A percentile compares a stretch with the other conserved stretches of the same genome.
Conservation (phyloP, 1,284 basidiomycete genomes). For the Pterula multifida region DNA sequence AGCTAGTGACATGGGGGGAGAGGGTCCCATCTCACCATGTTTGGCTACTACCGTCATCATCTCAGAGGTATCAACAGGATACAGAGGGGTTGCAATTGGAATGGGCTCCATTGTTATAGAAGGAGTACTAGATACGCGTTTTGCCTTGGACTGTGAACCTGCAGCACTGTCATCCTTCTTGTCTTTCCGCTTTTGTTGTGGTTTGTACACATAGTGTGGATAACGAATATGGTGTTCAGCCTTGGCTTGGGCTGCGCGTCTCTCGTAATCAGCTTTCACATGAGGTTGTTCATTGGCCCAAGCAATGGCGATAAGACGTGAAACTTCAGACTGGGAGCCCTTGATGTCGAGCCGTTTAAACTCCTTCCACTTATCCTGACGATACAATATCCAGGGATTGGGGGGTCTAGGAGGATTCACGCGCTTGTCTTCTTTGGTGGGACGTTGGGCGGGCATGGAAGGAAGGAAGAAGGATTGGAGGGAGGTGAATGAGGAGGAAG, state of each 20-base stretch:
- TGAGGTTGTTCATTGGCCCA: constrained; percentile 54
- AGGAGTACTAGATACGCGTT: constrained; percentile 5
- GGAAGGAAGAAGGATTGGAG: constrained; percentile 4
- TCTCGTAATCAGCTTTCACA: constrained; percentile 53
- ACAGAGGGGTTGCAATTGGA: neutral
- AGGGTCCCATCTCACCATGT: constrained; percentile 22
- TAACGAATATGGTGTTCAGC: constrained; percentile 49
- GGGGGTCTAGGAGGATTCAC: constrained; percentile 48
- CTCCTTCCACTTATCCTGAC: constrained; percentile 49
- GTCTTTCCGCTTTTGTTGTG: constrained; percentile 35
- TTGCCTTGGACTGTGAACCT: constrained; percentile 17
- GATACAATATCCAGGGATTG: constrained; percentile 91
- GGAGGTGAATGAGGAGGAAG: constrained; percentile 4
- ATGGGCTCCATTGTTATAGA: constrained; percentile 8
- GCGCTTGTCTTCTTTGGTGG: constrained; percentile 10
- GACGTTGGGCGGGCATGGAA: constrained; percentile 16
- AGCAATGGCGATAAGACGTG: constrained; percentile 53
- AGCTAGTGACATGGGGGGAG: constrained; percentile 29
- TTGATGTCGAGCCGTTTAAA: constrained; percentile 16
- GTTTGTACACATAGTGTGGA: constrained; percentile 67
- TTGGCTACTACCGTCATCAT: constrained; percentile 10
- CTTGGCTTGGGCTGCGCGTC: constrained; percentile 57
- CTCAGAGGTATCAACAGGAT: neutral
- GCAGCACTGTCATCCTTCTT: constrained; percentile 24
- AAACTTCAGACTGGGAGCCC: constrained; percentile 61